These are phyloP conservation scores for Yamadazyma aaseri DNA, from an alignment of 1,139 yeast species.

Conservation along the genomic window DNA sequence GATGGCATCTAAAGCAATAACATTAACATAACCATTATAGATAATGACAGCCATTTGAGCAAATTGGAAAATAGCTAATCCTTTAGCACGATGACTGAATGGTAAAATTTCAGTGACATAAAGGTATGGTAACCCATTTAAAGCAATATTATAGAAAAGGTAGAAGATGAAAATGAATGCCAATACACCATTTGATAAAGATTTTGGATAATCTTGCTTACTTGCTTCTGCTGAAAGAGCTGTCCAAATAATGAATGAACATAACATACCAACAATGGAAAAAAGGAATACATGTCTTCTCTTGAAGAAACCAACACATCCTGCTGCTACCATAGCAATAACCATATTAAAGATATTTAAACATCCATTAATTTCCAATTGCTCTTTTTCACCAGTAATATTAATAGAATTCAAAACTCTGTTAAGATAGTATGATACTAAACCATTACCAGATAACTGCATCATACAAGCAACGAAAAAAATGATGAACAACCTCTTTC, in stretches of 20 bases:
- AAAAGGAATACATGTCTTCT: conserved; percentile 46
- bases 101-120: conserved; percentile 44
- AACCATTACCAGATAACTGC: conserved; percentile 52
- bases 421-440: conserved; percentile 49
- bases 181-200: conserved; percentile 40
- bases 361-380: conserved; percentile 50
- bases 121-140: conserved; percentile 37
- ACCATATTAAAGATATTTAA: conserved; percentile 41
- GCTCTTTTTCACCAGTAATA: conserved; percentile 38
- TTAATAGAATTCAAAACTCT: conserved; percentile 50
- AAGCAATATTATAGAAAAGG: conserved; percentile 32
- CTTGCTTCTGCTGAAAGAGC: conserved; percentile 34
- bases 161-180: conserved; percentile 45
- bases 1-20: conserved; percentile 57
- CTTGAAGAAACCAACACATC: conserved; percentile 28
- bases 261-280: conserved; percentile 33
- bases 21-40: conserved; percentile 47
- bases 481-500: conserved; percentile 43
- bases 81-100: conserved; percentile 43
- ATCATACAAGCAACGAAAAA: conserved; percentile 34
- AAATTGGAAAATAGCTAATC: conserved; percentile 32
- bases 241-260: conserved; percentile 38
- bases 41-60: conserved; percentile 22
- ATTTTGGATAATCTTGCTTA: conserved; percentile 25
- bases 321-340: conserved; percentile 30